phyloP scores from a whole-genome alignment of 169 alveolate genomes.

The Plasmodium inui region DNA sequence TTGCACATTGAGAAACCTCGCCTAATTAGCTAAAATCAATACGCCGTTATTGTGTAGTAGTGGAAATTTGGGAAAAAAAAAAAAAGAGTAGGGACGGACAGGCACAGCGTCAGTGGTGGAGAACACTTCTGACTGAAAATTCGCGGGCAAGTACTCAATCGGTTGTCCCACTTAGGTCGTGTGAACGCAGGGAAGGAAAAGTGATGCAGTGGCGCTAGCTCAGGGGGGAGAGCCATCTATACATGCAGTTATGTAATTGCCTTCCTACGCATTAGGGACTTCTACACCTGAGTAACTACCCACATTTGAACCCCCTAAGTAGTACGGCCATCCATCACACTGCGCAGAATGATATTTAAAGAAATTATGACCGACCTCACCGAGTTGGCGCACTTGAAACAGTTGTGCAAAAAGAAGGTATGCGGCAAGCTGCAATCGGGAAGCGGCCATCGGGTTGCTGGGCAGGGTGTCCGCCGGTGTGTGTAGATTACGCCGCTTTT shows the following conservation, averaged over 20 bases:
- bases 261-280: not conserved
- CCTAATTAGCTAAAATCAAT: not conserved
- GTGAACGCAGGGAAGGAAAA: not conserved
- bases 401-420: constrained; percentile 2
- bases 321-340: too few species aligned
- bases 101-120: not conserved
- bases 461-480: not conserved
- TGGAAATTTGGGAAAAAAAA: not conserved
- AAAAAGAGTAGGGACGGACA: not conserved
- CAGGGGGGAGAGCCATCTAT: not conserved
- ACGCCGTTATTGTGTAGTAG: not conserved
- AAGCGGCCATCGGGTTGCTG: not conserved
- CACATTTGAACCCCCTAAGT: too few species aligned
- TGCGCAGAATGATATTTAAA: not conserved
- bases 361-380: not conserved
- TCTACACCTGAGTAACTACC: not conserved
- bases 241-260: not conserved
- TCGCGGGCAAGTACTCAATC: not conserved
- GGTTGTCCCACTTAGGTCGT: not conserved
- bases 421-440: not conserved
- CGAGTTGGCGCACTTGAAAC: not conserved
- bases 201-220: not conserved
- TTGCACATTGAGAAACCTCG: not conserved
- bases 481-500: not conserved
- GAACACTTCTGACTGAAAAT: not conserved